These are phyloP conservation scores for Chalciporus chontae DNA, from an alignment of 768 basidiomycete genomes.

Conservation along the genomic window DNA sequence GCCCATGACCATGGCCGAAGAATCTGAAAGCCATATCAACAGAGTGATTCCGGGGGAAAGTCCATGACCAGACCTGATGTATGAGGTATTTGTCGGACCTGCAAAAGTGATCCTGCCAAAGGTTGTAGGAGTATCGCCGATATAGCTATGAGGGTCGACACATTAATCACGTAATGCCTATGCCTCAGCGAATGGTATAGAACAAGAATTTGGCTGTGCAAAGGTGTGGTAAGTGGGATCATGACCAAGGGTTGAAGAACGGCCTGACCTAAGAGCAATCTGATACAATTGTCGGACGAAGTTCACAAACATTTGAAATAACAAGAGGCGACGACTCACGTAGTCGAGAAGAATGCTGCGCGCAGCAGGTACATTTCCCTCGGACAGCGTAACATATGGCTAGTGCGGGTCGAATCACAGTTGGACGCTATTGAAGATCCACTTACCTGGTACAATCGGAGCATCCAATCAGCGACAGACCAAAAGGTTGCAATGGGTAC, in stretches of 20 bases:
- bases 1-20: slow-evolving; percentile 39
- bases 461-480: slow-evolving; percentile 46
- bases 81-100: slow-evolving; percentile 21
- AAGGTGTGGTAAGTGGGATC: slow-evolving; percentile 1
- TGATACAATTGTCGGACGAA: slow-evolving; percentile 15
- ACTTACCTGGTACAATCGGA: slow-evolving; percentile 52
- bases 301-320: not conserved
- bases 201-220: slow-evolving; percentile 38
- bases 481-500: slow-evolving; percentile 46
- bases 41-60: slow-evolving; percentile 2
- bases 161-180: slow-evolving; percentile 51
- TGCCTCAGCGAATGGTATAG: slow-evolving; percentile 46
- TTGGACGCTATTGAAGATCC: not conserved
- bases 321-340: slow-evolving; percentile 33
- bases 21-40: slow-evolving; percentile 25
- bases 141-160: slow-evolving; percentile 49
- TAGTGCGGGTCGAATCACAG: slow-evolving; percentile 24
- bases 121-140: slow-evolving; percentile 52
- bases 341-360: slow-evolving; percentile 67
- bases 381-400: slow-evolving; percentile 60
- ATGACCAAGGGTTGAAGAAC: not conserved
- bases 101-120: slow-evolving; percentile 42
- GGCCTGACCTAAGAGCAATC: slow-evolving; percentile 42
- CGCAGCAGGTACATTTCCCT: slow-evolving; percentile 50
- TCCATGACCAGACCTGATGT: slow-evolving; percentile 5